Conservation (phyloP, 345 rosid species). For the Eucalyptus urophylla region DNA sequence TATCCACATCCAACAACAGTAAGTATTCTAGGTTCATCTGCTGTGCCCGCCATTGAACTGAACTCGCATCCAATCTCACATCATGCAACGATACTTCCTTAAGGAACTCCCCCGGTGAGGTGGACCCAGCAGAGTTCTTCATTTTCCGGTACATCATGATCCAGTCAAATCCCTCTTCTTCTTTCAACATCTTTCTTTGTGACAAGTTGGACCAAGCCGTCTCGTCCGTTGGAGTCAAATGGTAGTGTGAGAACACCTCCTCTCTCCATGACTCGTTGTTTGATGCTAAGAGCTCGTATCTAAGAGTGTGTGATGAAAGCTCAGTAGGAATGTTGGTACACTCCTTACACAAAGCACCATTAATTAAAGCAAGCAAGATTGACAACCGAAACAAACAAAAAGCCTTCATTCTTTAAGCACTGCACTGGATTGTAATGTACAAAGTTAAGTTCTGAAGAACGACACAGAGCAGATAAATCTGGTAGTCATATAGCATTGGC, state of each 20-base stretch:
- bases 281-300: conserved; percentile 51
- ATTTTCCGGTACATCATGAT: conserved; percentile 52
- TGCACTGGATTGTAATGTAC: background rate
- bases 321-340: conserved; percentile 73
- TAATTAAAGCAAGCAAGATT: background rate
- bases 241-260: conserved; percentile 69
- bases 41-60: conserved; percentile 66
- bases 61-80: conserved; percentile 53
- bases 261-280: conserved; percentile 51
- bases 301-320: conserved; percentile 66
- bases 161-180: conserved; percentile 63
- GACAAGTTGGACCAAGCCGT: conserved; percentile 65
- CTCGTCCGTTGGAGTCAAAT: conserved; percentile 77
- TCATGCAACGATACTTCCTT: conserved; percentile 70
- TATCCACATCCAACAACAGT: conserved; percentile 71
- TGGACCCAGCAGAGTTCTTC: conserved; percentile 26
- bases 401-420: conserved; percentile 10
- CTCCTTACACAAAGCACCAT: conserved; percentile 43
- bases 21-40: conserved; percentile 84
- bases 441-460: background rate
- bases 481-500: background rate
- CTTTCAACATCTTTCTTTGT: conserved; percentile 62
- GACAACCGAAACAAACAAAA: conserved; percentile 1
- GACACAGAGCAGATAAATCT: background rate
- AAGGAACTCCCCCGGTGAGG: conserved; percentile 29